These are phyloP conservation scores for Microascus cirrosus DNA, from an alignment of 2,329 filamentous ascomycete genomes.

Conservation along the genomic window DNA sequence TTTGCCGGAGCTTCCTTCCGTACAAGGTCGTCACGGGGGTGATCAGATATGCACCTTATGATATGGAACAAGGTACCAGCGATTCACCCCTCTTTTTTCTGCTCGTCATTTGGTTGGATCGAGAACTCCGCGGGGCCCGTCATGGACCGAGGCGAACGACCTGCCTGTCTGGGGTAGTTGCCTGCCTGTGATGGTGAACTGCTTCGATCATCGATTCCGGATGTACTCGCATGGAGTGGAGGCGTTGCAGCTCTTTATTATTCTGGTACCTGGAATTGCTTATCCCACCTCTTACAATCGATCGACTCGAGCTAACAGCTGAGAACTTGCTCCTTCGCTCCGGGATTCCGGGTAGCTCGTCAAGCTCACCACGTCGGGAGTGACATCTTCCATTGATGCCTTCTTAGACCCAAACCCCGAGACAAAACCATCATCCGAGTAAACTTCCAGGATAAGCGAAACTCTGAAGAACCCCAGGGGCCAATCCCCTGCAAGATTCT, in stretches of 20 bases:
- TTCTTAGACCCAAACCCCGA: neutral
- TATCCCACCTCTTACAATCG: neutral
- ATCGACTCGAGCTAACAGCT: neutral
- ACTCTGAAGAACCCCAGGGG: neutral
- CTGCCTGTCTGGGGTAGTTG: no score
- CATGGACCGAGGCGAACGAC: neutral
- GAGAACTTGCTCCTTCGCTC: neutral
- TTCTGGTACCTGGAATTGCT: no score
- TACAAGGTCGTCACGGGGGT: neutral
- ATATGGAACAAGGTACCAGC: neutral
- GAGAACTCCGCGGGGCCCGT: neutral
- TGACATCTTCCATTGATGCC: neutral
- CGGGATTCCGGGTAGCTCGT: neutral
- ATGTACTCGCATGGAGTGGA: no score
- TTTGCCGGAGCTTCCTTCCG: neutral
- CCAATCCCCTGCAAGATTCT: neutral
- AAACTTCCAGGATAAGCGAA: neutral
- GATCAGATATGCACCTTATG: neutral
- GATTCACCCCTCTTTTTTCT: neutral
- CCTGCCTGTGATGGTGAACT: no score
- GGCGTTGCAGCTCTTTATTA: no score
- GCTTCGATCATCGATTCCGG: no score
- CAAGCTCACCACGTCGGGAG: neutral
- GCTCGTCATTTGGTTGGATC: neutral
- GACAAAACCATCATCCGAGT: neutral